Base-by-base conservation (phyloP, 805 yeast species). In the Yamadazyma laniorum region DNA sequence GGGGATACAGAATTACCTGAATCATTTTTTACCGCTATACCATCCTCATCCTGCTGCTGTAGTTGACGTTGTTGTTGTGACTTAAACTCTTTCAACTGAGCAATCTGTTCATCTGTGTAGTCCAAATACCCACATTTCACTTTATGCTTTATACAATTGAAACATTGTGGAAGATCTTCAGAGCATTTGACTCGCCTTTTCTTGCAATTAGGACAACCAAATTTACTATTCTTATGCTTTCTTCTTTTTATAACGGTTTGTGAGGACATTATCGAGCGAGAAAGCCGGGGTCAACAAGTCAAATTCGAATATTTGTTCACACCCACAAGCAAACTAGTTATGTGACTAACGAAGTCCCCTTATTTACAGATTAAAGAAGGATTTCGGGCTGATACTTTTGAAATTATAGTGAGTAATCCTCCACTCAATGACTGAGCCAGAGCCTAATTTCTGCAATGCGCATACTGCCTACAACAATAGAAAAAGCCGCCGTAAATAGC, bases 201-300 rank as follows among this genome's bases (percentile, higher is more conserved):
- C 49, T 73, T 73, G 54, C 79, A 75, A 22, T 72, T 70, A 15
- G 67, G 59, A 44, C 80, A 75, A 5, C 80, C 80, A 7, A 59
- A 55, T 37, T 68, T 55, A 54, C 59, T 44, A 58, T 69, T 53
- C 58, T 57, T 45, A 47, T 58, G 59, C 49, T 56, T 64, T 31
- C 63, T 42, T 34, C 64, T 46, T 31, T 48, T 52, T 5, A 35
- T 29, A 4, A 35, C 36, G 8, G 19, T 6, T 19, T n/a, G 23
- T 12, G 32, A 5, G 4, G 25, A 18, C 25, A 19, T 18, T n/a
- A n/a, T n/a, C n/a, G n/a, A n/a, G n/a, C n/a, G n/a, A n/a, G n/a
- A n/a, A n/a, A n/a, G n/a, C n/a, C n/a, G n/a, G n/a, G n/a, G n/a
- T n/a, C n/a, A n/a, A n/a, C n/a, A n/a, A n/a, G n/a, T n/a, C n/a